phyloP scores from a whole-genome alignment of 1,284 basidiomycete species.

The Fomes fomentarius region DNA sequence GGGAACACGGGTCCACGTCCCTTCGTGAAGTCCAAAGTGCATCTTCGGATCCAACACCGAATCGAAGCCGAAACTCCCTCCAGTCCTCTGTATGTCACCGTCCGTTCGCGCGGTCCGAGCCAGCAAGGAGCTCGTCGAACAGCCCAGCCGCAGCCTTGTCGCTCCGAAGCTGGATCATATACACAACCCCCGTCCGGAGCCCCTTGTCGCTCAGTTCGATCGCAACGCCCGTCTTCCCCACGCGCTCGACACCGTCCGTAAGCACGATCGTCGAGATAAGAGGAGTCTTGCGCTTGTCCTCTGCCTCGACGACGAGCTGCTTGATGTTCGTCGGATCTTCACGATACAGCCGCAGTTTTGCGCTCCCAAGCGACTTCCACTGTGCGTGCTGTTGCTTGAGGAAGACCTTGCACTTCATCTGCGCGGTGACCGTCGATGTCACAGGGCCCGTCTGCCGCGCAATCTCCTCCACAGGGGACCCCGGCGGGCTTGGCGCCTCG shows the following conservation, averaged over 20 bases:
- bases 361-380: slow-evolving; percentile 95
- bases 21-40: slow-evolving; percentile 14
- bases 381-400: slow-evolving; percentile 93
- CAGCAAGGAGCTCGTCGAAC: slow-evolving; percentile 86
- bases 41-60: background rate
- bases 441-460: slow-evolving; percentile 64
- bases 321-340: slow-evolving; percentile 87
- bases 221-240: slow-evolving; percentile 97
- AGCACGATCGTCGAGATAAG: slow-evolving; percentile 96
- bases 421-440: slow-evolving; percentile 78
- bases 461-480: slow-evolving; percentile 69
- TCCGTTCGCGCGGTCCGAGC: slow-evolving; percentile 60
- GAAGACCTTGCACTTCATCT: slow-evolving; percentile 99
- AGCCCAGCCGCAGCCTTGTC: slow-evolving; percentile 86
- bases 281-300: slow-evolving; percentile 76
- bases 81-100: background rate
- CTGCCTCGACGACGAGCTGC: slow-evolving; percentile 94
- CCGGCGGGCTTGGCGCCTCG: slow-evolving; percentile 75
- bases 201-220: slow-evolving; percentile 94
- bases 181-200: slow-evolving; percentile 91
- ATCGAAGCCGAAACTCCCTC: background rate
- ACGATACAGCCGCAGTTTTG: slow-evolving; percentile 86
- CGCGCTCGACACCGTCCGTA: slow-evolving; percentile 95
- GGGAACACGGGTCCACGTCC: slow-evolving; percentile 11
- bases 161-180: slow-evolving; percentile 95